Conservation (phyloP, 257 asterid species). For the Lithospermum erythrorhizon region DNA sequence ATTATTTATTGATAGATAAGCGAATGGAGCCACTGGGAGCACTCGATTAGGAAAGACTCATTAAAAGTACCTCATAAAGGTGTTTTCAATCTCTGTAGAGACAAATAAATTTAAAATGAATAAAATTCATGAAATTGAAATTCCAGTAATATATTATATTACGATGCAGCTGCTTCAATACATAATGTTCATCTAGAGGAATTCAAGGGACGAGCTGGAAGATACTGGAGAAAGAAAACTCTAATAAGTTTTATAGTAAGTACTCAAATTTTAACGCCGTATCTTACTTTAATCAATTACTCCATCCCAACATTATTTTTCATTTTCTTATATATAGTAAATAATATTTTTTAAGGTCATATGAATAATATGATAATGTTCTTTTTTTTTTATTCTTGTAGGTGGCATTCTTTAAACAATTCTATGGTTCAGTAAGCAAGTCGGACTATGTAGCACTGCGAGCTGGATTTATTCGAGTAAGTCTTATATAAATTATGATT, state of each 20-base stretch:
- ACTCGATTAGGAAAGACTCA: constrained; percentile 26
- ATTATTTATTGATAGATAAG: constrained; percentile 29
- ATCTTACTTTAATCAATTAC: neutral
- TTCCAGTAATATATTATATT: neutral
- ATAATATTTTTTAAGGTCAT: too few relatives aligned
- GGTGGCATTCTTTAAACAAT: constrained; percentile 82
- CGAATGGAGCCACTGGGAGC: constrained; percentile 81
- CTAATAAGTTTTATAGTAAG: constrained; percentile 70
- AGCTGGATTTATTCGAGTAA: constrained; percentile 71
- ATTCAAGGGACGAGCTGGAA: constrained; percentile 52
- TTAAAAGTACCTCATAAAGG: constrained; percentile 24
- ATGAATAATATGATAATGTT: too few relatives aligned
- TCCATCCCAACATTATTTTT: too few relatives aligned
- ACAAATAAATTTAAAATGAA: too few relatives aligned
- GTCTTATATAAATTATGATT: neutral
- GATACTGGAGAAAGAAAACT: constrained; percentile 59
- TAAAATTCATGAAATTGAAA: neutral
- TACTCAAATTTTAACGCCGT: neutral
- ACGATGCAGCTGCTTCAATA: constrained; percentile 13
- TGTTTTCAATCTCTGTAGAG: constrained; percentile 4
- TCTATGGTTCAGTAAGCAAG: constrained; percentile 73
- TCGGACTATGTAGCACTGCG: constrained; percentile 74
- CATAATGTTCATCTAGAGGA: constrained; percentile 23
- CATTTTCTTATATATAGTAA: too few relatives aligned
- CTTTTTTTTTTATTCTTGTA: constrained; percentile 7